These are phyloP conservation scores for Penicillium paradoxum DNA, from an alignment of 495 filamentous ascomycete genomes.

Conservation along the genomic window DNA sequence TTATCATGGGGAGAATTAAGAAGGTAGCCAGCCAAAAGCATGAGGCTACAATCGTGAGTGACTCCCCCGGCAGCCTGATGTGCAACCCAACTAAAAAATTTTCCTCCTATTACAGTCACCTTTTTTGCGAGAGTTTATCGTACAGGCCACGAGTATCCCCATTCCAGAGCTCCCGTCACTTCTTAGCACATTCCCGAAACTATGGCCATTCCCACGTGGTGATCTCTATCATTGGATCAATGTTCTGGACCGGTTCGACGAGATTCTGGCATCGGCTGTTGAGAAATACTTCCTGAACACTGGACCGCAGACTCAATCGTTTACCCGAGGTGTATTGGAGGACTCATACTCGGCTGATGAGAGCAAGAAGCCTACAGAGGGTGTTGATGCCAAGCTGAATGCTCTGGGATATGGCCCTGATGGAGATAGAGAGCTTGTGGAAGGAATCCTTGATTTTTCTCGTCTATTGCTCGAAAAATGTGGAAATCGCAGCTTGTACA, in stretches of 20 bases:
- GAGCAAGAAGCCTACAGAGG: slow-evolving; percentile 34
- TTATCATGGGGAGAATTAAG: slow-evolving; percentile 90
- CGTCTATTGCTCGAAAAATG: slow-evolving; percentile 85
- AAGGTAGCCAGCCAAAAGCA: slow-evolving; percentile 90
- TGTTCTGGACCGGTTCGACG: slow-evolving; percentile 89
- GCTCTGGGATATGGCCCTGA: slow-evolving; percentile 60
- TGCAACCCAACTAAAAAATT: slow-evolving; percentile 25
- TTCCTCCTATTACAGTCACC: slow-evolving; percentile 61
- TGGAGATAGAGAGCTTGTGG: slow-evolving; percentile 74
- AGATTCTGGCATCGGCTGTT: slow-evolving; percentile 74
- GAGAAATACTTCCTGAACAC: slow-evolving; percentile 74
- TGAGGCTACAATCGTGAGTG: slow-evolving; percentile 84
- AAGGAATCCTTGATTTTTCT: slow-evolving; percentile 77
- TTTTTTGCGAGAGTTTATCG: slow-evolving; percentile 74
- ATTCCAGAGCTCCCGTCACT: slow-evolving; percentile 70
- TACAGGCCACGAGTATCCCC: slow-evolving; percentile 59
- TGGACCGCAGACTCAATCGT: slow-evolving; percentile 74
- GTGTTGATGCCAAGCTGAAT: slow-evolving; percentile 51
- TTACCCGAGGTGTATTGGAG: slow-evolving; percentile 58
- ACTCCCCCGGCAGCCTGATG: slow-evolving; percentile 6
- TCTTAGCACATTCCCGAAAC: slow-evolving; percentile 72
- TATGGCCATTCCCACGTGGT: slow-evolving; percentile 95
- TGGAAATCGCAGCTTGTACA: slow-evolving; percentile 94
- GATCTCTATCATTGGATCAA: slow-evolving; percentile 99
- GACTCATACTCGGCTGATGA: slow-evolving; percentile 45